Evolutionary conservation across 805 yeast genomes (phyloP), one percentile per base, ranked within the genome.

Genomic region (Yarrowia deformans): DNA sequence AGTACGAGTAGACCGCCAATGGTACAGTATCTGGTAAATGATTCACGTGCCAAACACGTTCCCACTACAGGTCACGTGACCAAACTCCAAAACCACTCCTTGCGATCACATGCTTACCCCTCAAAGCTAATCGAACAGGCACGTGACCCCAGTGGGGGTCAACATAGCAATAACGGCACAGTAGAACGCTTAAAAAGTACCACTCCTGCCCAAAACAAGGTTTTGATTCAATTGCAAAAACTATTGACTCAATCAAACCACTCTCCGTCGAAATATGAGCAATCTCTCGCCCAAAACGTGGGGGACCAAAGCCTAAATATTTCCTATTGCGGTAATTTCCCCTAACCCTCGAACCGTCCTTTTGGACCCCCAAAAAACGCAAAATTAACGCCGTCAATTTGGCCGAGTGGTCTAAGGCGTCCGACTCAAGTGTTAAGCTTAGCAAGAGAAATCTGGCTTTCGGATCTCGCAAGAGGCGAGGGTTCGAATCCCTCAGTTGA

Each of bases 391-490:
- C 29, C 37, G 68, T 63, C 68, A 63, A 63, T 69, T 69, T 69
- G 70, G 70, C 70, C 70, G 70, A 69, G 70, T 68, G 70, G 70
- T 69, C 70, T 69, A 69, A 69, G 70, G 70, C 70, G 70, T 67
- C 70, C 70, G 70, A 69, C 70, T 69, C 70, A 69, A 69, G 70
- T 69, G 52, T 4, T 4, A 45, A 52, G 40, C 70, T 52, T 45
- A 29, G 61, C 54, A 42, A 29, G 67, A 35, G 40, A 63, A 48
- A 63, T 37, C 56, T 37, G n/a, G 70, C 55, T 45, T 69, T 69
- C 70, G 70, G 70, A 67, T 69, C 70, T 69, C 70, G 70, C 70
- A 69, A 69, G 70, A 69, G 70, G 70, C 70, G 70, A 39, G 70
- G 55, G 70, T 69, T 69, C 70, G 66, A 69, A 69, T 69, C 70